A percentile compares a stretch with the other conserved stretches of the same genome.
Evolutionary conservation across 129 eudicot species (phyloP).

Genomic region (Flaveria bidentis): DNA sequence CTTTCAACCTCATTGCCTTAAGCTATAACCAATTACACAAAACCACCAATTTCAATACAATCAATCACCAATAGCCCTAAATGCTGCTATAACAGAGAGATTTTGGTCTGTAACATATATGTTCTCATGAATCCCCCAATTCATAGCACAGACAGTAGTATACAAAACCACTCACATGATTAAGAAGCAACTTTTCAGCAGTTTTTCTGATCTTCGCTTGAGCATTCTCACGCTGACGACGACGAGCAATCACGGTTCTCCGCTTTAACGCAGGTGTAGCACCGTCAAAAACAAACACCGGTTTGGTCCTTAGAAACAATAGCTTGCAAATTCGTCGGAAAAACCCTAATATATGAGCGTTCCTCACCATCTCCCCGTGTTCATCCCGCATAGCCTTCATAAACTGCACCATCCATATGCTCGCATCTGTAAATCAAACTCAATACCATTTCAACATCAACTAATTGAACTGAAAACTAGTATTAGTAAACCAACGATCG

Average conservation of each 20-base stretch:
- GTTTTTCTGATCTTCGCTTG: slow-evolving; percentile 82
- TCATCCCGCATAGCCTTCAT: slow-evolving; percentile 97
- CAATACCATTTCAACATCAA: not conserved
- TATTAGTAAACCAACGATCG: not conserved
- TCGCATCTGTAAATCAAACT: slow-evolving; percentile 61
- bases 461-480: not conserved
- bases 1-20: slow-evolving; percentile 70
- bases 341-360: slow-evolving; percentile 86
- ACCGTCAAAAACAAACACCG: slow-evolving; percentile 87
- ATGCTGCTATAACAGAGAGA: no score
- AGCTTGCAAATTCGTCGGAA: slow-evolving; percentile 91
- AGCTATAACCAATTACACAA: slow-evolving; percentile 46
- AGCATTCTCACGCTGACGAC: slow-evolving; percentile 90
- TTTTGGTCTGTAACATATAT: no score
- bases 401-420: slow-evolving; percentile 96
- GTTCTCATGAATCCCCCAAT: no score
- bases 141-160: no score
- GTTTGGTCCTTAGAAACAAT: slow-evolving; percentile 70
- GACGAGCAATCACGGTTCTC: slow-evolving; percentile 77
- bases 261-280: slow-evolving; percentile 80
- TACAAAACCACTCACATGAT: slow-evolving; percentile 53
- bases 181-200: slow-evolving; percentile 80
- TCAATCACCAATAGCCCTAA: not conserved
- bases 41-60: not conserved
- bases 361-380: slow-evolving; percentile 90